Conservation (phyloP, 2,329 filamentous ascomycete species). For the Fulvia fulva region DNA sequence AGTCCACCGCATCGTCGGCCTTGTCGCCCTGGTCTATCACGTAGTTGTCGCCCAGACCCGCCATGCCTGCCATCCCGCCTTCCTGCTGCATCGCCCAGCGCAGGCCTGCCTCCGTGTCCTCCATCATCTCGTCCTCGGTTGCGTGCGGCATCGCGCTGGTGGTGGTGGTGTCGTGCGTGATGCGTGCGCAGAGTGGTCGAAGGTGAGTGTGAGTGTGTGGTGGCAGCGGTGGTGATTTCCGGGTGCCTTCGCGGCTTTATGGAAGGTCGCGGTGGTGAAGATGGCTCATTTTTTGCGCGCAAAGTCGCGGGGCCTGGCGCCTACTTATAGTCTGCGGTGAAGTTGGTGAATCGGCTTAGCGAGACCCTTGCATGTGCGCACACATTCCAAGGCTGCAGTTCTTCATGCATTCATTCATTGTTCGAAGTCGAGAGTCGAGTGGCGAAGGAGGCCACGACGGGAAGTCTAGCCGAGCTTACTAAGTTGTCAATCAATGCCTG, state of each 20-base stretch:
- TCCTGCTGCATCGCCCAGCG: slow-evolving; percentile 23
- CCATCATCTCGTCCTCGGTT: slow-evolving; percentile 19
- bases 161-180: neutral
- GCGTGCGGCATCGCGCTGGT: slow-evolving; percentile 37
- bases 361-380: neutral
- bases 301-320: neutral
- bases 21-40: slow-evolving; percentile 62
- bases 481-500: neutral
- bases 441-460: neutral
- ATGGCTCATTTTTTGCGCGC: neutral
- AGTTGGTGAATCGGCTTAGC: neutral
- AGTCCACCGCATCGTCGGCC: slow-evolving; percentile 88
- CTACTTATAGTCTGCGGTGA: neutral
- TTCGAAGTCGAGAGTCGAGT: neutral
- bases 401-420: neutral
- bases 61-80: slow-evolving; percentile 19
- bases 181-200: neutral
- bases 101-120: slow-evolving; percentile 15
- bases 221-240: neutral
- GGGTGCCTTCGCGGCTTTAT: neutral
- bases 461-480: neutral
- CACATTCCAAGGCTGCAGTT: neutral
- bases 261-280: neutral
- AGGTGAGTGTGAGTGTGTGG: neutral
- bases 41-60: slow-evolving; percentile 22